Percentiles rank a stretch among this genome's conserved stretches.
These are phyloP conservation scores for Pseudocercospora ulei DNA, from an alignment of 2,329 filamentous ascomycete genomes.

Conservation along the genomic window DNA sequence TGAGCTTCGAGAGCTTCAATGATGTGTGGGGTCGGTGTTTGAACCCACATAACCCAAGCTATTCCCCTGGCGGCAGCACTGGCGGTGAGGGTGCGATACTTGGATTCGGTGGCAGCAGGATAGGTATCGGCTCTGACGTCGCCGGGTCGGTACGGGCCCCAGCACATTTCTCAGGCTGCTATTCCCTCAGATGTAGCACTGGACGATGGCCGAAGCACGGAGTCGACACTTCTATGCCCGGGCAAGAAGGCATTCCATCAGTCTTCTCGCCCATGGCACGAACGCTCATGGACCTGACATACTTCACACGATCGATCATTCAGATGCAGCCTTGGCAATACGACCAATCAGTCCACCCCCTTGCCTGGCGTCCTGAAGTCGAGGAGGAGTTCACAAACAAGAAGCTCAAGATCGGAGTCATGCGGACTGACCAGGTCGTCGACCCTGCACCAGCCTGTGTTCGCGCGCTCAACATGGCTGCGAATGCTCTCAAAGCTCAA, in stretches of 20 bases:
- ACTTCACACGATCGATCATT: constrained; percentile 71
- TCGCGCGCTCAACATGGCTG: constrained; percentile 62
- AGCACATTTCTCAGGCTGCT: constrained; percentile 83
- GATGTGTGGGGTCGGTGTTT: constrained; percentile 71
- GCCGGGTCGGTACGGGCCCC: constrained; percentile 79
- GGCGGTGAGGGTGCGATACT: constrained; percentile 75
- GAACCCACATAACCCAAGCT: constrained; percentile 75
- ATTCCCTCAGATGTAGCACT: constrained; percentile 75
- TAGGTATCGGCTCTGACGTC: constrained; percentile 84
- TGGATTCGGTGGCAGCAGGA: constrained; percentile 68
- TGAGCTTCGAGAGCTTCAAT: constrained; percentile 74
- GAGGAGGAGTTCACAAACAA: constrained; percentile 54
- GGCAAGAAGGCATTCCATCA: constrained; percentile 79
- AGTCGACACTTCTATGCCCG: constrained; percentile 77
- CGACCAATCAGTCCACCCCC: constrained; percentile 72
- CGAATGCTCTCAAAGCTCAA: constrained; percentile 55
- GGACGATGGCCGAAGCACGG: constrained; percentile 83
- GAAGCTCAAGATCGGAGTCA: constrained; percentile 61
- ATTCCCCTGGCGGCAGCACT: constrained; percentile 81
- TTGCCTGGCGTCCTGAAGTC: constrained; percentile 62
- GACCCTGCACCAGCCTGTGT: constrained; percentile 76
- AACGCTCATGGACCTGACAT: constrained; percentile 69
- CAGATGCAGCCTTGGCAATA: constrained; percentile 81
- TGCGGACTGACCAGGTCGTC: constrained; percentile 64
- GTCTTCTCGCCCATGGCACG: constrained; percentile 90